Evolutionary conservation across 140 eudicot species (phyloP), one percentile per base, ranked within the genome.

Genomic region (Ambrosia hybrid): DNA sequence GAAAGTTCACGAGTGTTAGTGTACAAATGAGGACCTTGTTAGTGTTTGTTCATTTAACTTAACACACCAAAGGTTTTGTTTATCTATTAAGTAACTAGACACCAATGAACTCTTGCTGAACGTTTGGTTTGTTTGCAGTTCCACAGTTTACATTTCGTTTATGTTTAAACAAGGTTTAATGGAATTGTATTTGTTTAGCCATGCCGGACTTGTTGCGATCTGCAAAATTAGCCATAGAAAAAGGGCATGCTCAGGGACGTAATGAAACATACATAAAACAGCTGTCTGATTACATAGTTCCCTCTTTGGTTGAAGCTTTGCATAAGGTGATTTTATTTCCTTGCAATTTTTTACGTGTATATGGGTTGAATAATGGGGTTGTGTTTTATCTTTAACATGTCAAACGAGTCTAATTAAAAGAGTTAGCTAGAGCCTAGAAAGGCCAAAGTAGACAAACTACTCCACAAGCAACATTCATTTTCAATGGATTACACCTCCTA

Each of bases 221-320:
- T 73, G 97, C 99, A 39, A 95, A 95, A 57, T 79, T 95, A 75
- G 99, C 99, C 12, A 83, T 95, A 48, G 99, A 88, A 89, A 95
- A 95, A 80, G 99, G 99, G 78, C 87, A 91, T 69, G 96, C 99
- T 78, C 99, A 86, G 73, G 97, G 97, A 70, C 95, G 99, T 72
- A 88, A 88, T 73, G 97, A 91, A 78, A 68, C 97, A 17, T 95
- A 95, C 78, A 79, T 95, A 45, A 95, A 95, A 82, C 99, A 95
- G 87, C 84, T 95, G 68, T 88, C 99, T 69, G 99, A 95, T 80
- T 95, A 83, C 78, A 90, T 91, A 79, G 69, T 94, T 66, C 97
- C 97, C 37, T 85, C 99, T 61, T 72, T 94, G 83, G 96, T 94
- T 74, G 99, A 94, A 78, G 99, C 99, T 34, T 78, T 94, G 72